Percentiles rank a stretch among this genome's conserved stretches.
phyloP scores from a whole-genome alignment of 2,329 filamentous ascomycete genomes.

The Ploettnerulaceae sp. region DNA sequence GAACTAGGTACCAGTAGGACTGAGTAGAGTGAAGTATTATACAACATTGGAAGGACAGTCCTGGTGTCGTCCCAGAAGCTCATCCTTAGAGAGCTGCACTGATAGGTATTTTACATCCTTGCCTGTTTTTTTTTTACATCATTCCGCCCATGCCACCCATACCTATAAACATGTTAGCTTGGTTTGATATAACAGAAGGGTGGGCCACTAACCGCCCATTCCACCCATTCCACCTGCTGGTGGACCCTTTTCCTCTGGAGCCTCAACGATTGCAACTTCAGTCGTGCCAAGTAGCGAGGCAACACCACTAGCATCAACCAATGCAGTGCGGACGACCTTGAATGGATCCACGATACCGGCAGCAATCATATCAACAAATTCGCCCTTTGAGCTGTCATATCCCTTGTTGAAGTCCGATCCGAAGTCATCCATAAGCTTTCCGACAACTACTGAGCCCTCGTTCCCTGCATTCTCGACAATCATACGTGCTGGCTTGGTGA shows the following conservation, averaged over 20 bases:
- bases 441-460: constrained; percentile 93
- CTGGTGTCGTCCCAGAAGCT: constrained; percentile 15
- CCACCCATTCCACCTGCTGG: constrained; percentile 64
- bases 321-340: constrained; percentile 97
- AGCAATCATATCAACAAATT: constrained; percentile 98
- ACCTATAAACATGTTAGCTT: constrained; percentile 33
- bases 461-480: constrained; percentile 98
- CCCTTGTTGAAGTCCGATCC: constrained; percentile 95
- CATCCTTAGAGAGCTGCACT: constrained; percentile 12
- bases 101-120: constrained; percentile 29
- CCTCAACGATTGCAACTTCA: constrained; percentile 96
- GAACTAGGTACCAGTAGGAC: constrained; percentile 29
- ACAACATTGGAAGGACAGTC: constrained; percentile 25
- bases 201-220: constrained; percentile 42
- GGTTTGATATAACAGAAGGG: background rate
- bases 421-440: constrained; percentile 95
- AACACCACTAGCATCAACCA: constrained; percentile 91
- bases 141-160: constrained; percentile 34
- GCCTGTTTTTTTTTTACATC: constrained; percentile 31
- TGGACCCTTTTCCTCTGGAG: constrained; percentile 79
- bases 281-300: constrained; percentile 96
- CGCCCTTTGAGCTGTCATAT: constrained; percentile 92
- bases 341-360: constrained; percentile 97
- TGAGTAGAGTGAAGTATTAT: constrained; percentile 32
- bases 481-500: constrained; percentile 87